Base-by-base conservation (phyloP, 2,329 filamentous ascomycete species). In the Ascochyta pisi region DNA sequence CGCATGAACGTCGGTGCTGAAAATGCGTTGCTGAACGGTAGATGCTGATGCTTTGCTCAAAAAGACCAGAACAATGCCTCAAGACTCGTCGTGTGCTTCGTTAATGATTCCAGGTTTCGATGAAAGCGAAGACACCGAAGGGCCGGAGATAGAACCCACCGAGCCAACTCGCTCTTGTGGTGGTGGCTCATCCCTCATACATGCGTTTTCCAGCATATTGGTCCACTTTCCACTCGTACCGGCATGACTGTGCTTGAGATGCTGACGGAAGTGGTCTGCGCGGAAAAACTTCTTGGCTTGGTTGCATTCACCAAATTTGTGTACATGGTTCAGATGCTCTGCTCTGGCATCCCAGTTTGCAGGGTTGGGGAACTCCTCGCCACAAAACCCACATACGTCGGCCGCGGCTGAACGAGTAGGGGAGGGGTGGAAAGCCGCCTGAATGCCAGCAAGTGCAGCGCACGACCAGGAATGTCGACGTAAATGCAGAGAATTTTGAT, bases 211-310 rank as follows among this genome's bases (percentile, higher is more conserved):
- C 31, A 99, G 82, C 84, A 96, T 93, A 76, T 98, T 98, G 12
- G 95, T 99, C 95, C 95, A 99, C 77, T 98, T 98, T 29, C 95
- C 95, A 76, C 92, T 97, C 0, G 92, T 94, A 33, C 95, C 95
- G 34, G 91, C 91, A 77, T 98, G 95, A 74, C 92, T 97, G 76
- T 99, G 95, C 81, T 98, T 99, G 55, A 99, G 82, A 77, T 99
- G 95, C 77, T 99, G 95, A 57, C 95, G 88, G 82, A 99, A 99
- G 75, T 99, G 95, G 76, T 99, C 95, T 31, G 95, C 95, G 34
- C 95, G 86, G 80, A 90, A 99, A 76, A 99, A 99, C 76, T 98
- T 98, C 82, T 99, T 99, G 65, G 90, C 90, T 69, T 95, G 92
- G 76, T 99, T 99, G 84, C 95, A 99, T 78, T 98, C 95, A 61